Evolutionary conservation across 2,329 filamentous ascomycete genomes (phyloP).

Genomic region (Sphaceloma murrayae): DNA sequence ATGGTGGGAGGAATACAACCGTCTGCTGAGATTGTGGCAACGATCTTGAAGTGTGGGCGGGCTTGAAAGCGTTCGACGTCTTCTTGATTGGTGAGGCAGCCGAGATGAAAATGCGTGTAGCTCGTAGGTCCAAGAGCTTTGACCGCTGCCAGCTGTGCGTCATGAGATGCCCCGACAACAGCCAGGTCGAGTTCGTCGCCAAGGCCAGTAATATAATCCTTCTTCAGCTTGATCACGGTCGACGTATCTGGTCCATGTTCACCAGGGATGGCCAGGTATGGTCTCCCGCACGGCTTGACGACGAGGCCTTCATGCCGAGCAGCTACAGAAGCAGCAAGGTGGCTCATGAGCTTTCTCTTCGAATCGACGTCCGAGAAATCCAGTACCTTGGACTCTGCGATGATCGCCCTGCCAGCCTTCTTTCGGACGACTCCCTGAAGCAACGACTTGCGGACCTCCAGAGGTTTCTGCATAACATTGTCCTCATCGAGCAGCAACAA

Average conservation of each 20-base stretch:
- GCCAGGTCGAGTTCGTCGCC: conserved; percentile 79
- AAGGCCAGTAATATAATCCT: conserved; percentile 68
- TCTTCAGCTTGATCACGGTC: conserved; percentile 68
- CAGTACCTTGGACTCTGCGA: conserved; percentile 58
- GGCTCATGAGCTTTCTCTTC: conserved; percentile 47
- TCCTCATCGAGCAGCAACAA: conserved; percentile 49
- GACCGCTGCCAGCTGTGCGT: conserved; percentile 51
- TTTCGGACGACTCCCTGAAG: conserved; percentile 48
- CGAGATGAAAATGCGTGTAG: conserved; percentile 76
- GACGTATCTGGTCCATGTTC: neutral
- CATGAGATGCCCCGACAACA: conserved; percentile 64
- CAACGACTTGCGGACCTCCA: conserved; percentile 51
- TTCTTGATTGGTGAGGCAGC: conserved; percentile 61
- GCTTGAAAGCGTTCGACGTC: conserved; percentile 43
- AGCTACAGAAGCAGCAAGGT: conserved; percentile 59
- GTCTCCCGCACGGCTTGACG: conserved; percentile 63
- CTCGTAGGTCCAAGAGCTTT: conserved; percentile 24
- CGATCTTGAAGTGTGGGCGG: conserved; percentile 54
- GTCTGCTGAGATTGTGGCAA: conserved; percentile 45
- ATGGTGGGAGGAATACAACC: conserved; percentile 39
- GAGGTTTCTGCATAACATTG: conserved; percentile 42
- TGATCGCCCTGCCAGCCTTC: conserved; percentile 53
- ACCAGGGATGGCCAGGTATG: conserved; percentile 52
- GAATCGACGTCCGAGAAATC: conserved; percentile 52
- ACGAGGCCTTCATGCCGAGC: conserved; percentile 68